A percentile compares a stretch with the other conserved stretches of the same genome.
Evolutionary conservation across 192 early-diverging fungal genomes (phyloP).

Genomic region (Rhizophlyctis rosea): DNA sequence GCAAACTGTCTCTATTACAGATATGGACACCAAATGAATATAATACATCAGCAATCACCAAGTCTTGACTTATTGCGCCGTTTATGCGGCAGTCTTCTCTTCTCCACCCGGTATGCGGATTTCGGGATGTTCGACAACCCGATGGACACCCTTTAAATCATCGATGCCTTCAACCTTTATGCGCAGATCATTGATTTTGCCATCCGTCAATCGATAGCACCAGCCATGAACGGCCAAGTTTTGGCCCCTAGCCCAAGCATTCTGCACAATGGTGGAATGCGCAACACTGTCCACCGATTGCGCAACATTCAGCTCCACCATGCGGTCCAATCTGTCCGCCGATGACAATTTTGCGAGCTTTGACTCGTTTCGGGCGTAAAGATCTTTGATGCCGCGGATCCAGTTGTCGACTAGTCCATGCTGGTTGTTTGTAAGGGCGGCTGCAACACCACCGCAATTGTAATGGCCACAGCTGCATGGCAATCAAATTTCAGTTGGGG

Average conservation of each 20-base stretch:
- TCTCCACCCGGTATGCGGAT: no score
- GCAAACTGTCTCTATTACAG: no score
- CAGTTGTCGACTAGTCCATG: slow-evolving; percentile 45
- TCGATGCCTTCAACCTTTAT: slow-evolving; percentile 9
- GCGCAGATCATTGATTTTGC: slow-evolving; percentile 26
- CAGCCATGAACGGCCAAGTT: slow-evolving; percentile 57
- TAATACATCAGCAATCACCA: no score
- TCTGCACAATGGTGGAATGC: slow-evolving; percentile 83
- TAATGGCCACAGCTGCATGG: slow-evolving; percentile 38
- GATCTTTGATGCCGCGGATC: slow-evolving; percentile 38
- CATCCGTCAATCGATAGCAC: slow-evolving; percentile 44
- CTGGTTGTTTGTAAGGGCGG: slow-evolving; percentile 40
- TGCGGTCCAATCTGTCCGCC: slow-evolving; percentile 14
- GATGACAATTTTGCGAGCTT: slow-evolving; percentile 6
- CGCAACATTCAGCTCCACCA: slow-evolving; percentile 74
- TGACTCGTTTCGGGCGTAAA: slow-evolving; percentile 20
- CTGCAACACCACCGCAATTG: slow-evolving; percentile 41
- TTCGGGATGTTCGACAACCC: no score
- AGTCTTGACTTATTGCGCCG: no score
- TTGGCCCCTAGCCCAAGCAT: slow-evolving; percentile 78
- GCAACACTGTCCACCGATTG: slow-evolving; percentile 71
- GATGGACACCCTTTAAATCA: slow-evolving; percentile 14
- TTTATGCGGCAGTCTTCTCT: no score
- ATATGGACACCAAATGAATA: no score
- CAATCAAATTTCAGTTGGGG: background rate